phyloP scores from a whole-genome alignment of 73 alveolate genomes.

The Loxodes magnus region DNA sequence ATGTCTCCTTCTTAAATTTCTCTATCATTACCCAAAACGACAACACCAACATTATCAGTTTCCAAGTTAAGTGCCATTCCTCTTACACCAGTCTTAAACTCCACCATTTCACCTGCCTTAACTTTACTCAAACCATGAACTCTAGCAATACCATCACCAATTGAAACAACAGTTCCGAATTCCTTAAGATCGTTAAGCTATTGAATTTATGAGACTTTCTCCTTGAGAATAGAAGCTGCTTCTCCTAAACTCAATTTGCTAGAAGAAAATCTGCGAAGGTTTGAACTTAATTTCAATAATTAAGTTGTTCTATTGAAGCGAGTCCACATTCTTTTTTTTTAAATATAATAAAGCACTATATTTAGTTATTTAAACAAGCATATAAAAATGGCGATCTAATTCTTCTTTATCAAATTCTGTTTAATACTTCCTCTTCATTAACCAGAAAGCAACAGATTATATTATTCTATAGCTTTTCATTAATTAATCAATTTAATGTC shows the following conservation, averaged over 20 bases:
- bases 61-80: constrained; percentile 95
- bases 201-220: constrained; percentile 33
- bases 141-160: constrained; percentile 96
- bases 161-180: constrained; percentile 86
- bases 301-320: no score
- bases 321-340: no score
- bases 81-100: constrained; percentile 82
- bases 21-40: constrained; percentile 85
- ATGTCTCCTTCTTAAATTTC: constrained; percentile 42
- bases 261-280: no score
- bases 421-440: no score
- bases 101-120: constrained; percentile 96
- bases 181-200: constrained; percentile 43
- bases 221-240: constrained; percentile 44
- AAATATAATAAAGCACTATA: no score
- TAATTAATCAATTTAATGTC: no score
- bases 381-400: no score
- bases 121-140: constrained; percentile 85
- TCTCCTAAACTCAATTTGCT: constrained; percentile 24
- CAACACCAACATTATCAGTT: constrained; percentile 92
- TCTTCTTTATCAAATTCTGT: no score
- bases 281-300: no score
- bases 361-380: no score
- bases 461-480: no score
- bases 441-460: no score